These are phyloP conservation scores for Neurospora sp. DNA, from an alignment of 2,329 filamentous ascomycete genomes.

Conservation along the genomic window DNA sequence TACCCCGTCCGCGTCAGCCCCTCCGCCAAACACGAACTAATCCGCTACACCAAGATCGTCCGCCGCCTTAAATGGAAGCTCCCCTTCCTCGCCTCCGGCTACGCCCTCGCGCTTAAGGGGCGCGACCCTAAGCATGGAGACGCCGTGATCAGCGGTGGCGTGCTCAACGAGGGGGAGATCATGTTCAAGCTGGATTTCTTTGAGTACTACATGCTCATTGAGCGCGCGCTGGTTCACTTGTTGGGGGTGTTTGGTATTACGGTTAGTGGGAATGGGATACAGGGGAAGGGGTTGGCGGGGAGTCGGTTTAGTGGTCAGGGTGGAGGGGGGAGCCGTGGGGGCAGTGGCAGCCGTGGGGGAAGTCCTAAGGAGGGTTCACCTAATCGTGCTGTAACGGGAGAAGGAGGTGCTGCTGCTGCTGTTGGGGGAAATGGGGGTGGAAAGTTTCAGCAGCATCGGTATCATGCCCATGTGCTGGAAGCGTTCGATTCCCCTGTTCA, in stretches of 20 bases:
- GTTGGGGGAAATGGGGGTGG: neutral
- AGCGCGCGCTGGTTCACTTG: constrained; percentile 59
- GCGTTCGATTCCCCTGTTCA: constrained; percentile 48
- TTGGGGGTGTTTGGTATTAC: constrained; percentile 53
- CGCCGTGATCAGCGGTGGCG: constrained; percentile 14
- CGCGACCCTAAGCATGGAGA: constrained; percentile 26
- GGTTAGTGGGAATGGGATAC: constrained; percentile 25
- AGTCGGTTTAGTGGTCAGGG: neutral
- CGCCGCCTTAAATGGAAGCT: constrained; percentile 55
- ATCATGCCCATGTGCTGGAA: constrained; percentile 60
- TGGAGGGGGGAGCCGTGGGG: constrained; percentile 2
- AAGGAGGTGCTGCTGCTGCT: neutral
- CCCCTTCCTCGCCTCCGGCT: constrained; percentile 47
- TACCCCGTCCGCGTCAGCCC: constrained; percentile 3
- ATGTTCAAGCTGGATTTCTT: constrained; percentile 75
- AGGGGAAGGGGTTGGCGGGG: constrained; percentile 15
- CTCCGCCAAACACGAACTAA: constrained; percentile 30
- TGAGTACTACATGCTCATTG: constrained; percentile 65
- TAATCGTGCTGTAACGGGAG: constrained; percentile 3
- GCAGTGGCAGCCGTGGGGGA: neutral
- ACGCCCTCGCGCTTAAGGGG: constrained; percentile 36
- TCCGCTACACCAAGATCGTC: constrained; percentile 51
- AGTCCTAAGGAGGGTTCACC: neutral
- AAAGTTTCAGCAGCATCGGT: constrained; percentile 30
- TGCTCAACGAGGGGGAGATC: constrained; percentile 40